These are phyloP conservation scores for Gigaspora rosea DNA, from an alignment of 192 early-diverging fungal genomes.

Conservation along the genomic window DNA sequence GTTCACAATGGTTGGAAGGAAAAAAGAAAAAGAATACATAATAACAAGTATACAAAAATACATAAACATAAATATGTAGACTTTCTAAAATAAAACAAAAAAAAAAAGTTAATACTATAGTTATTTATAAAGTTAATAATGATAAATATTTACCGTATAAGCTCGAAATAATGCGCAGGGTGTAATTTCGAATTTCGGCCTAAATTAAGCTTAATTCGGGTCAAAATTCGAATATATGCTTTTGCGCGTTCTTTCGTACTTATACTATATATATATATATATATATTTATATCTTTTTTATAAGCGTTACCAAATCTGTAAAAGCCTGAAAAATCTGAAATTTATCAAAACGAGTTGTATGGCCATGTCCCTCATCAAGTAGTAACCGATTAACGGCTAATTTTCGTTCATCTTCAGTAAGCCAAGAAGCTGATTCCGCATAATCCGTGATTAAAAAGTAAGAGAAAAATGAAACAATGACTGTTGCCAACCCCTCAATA, in stretches of 20 bases:
- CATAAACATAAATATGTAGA: constrained; percentile 56
- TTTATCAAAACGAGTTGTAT: constrained; percentile 52
- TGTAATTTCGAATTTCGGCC: too few species aligned
- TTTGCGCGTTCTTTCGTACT: too few species aligned
- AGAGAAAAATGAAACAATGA: constrained; percentile 40
- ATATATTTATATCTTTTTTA: constrained; percentile 3
- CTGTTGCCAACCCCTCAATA: constrained; percentile 56
- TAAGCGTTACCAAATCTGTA: constrained; percentile 41
- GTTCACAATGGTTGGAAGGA: constrained; percentile 73
- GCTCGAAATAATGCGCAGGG: too few species aligned
- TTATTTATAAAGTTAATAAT: neutral
- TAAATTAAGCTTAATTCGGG: too few species aligned
- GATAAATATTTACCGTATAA: too few species aligned
- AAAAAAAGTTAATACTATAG: neutral
- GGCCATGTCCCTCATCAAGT: constrained; percentile 52
- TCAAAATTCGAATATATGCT: too few species aligned
- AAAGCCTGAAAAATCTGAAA: constrained; percentile 51
- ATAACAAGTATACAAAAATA: constrained; percentile 65
- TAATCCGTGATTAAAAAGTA: constrained; percentile 54
- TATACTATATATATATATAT: neutral
- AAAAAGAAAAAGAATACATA: constrained; percentile 64
- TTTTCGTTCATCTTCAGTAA: constrained; percentile 48
- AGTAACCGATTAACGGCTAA: constrained; percentile 44
- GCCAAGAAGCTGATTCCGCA: constrained; percentile 48
- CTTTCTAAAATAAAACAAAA: constrained; percentile 32